Conservation (phyloP, 2,329 filamentous ascomycete genomes). For the Eutypella sp. region DNA sequence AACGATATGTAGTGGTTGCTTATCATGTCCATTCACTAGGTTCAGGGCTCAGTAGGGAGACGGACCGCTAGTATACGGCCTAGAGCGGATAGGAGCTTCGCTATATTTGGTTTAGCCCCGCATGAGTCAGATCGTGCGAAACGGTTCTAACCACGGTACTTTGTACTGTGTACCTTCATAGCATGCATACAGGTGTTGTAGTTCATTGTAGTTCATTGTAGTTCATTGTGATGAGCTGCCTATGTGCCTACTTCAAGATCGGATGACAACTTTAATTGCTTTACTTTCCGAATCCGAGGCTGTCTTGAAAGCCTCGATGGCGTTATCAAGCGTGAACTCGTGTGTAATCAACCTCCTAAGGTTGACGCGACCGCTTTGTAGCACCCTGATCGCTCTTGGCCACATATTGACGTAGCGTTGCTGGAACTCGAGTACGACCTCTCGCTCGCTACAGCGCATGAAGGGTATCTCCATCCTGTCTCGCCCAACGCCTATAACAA, state of each 20-base stretch:
- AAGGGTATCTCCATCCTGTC: conserved; percentile 95
- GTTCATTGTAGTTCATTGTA: no score
- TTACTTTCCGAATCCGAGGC: conserved; percentile 84
- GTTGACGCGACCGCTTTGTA: conserved; percentile 79
- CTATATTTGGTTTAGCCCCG: no score
- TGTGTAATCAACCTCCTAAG: conserved; percentile 82
- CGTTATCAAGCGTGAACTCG: conserved; percentile 79
- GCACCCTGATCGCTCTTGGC: conserved; percentile 84
- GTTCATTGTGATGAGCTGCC: no score
- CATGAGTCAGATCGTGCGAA: no score
- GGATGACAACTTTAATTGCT: conserved; percentile 97
- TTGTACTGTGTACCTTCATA: no score
- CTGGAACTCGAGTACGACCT: conserved; percentile 94
- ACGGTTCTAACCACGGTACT: no score
- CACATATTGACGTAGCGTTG: conserved; percentile 96
- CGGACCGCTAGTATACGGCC: no score
- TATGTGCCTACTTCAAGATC: not conserved
- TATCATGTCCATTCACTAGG: no score
- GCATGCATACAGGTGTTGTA: no score
- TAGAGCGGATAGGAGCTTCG: no score
- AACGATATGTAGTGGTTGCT: no score
- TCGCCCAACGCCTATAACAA: conserved; percentile 92
- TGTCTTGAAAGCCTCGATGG: conserved; percentile 82
- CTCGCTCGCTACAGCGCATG: conserved; percentile 84
- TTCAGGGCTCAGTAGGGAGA: no score